Base-by-base conservation (phyloP, 768 basidiomycete species). In the Suillus variegatus region DNA sequence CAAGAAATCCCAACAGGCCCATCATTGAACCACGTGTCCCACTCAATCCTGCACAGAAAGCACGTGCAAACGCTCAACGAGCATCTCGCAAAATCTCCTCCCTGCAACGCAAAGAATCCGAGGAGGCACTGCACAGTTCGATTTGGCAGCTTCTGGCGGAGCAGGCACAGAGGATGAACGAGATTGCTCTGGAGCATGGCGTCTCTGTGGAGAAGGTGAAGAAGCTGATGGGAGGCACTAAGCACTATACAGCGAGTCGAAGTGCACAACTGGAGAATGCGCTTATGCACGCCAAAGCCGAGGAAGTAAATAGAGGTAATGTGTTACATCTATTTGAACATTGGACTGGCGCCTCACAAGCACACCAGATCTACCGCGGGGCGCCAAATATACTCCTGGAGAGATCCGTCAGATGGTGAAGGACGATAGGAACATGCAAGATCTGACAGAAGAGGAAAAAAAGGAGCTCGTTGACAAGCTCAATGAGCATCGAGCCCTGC, bases 261-360 rank as follows among this genome's bases (percentile, higher is more conserved):
- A 44, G 61, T 13, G 36, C 16, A 14, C 20, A 20, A 20, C 41
- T 64, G 2, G 20, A 12, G 18, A 64, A 64, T 28, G 58, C 64
- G 12, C 36, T 64, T 13, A n/a, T 64, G 4, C 57, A 58, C 8
- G 58, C 56, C 7, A 64, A 64, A 41, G 64, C 56, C 8, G 7
- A 44, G 44, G 44, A 44, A 20, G 61, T 62, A 14, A 62, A 62
- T 51, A 13, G 2, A 47, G 46, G 61, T 62, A 25, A 62, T 25
- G 28, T 62, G 2, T 7, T 22, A 5, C 8, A 18, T 20, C 6
- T 13, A 13, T n/a, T 38, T 51, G 28, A 22, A 22, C 38, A 40
- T 40, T 40, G 38, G 38, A 40, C 38, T 40, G 3, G 38, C 10
- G 12, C 38, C 38, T 40, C 38, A 40, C 38, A 40, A 40, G 1